Percentiles rank a stretch among this genome's conserved stretches.
phyloP scores from a whole-genome alignment of 371 early-diverging fungal genomes.

The Lichtheimia ramosa region DNA sequence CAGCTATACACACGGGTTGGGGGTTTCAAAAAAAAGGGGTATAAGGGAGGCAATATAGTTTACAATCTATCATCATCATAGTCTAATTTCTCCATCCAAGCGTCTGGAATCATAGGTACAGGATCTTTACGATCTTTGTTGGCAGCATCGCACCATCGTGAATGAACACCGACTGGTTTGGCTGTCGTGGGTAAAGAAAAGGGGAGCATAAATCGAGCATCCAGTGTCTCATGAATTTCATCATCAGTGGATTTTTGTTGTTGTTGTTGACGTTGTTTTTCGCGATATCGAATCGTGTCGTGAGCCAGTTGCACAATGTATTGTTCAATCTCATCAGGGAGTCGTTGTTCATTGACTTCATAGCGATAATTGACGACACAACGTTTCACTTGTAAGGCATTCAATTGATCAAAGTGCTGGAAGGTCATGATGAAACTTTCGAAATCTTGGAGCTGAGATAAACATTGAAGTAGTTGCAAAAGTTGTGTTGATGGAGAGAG shows the following conservation, averaged over 20 bases:
- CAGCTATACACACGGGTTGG: too few species aligned
- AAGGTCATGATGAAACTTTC: slow-evolving; percentile 69
- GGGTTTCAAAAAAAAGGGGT: not conserved
- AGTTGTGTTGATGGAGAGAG: slow-evolving; percentile 71
- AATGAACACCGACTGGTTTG: slow-evolving; percentile 18
- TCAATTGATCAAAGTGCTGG: slow-evolving; percentile 61
- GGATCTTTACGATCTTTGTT: slow-evolving; percentile 21
- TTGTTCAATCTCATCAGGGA: slow-evolving; percentile 69
- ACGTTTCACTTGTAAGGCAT: slow-evolving; percentile 68
- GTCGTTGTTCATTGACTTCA: slow-evolving; percentile 74
- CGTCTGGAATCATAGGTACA: slow-evolving; percentile 43
- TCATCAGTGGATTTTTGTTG: slow-evolving; percentile 13
- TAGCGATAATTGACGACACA: slow-evolving; percentile 77
- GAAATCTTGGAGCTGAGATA: slow-evolving; percentile 66
- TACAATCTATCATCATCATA: not conserved
- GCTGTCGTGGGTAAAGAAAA: slow-evolving; percentile 49
- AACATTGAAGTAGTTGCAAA: slow-evolving; percentile 79
- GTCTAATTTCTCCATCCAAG: slow-evolving; percentile 9
- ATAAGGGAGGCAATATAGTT: slow-evolving; percentile 6
- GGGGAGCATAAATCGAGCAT: slow-evolving; percentile 45
- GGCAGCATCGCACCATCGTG: slow-evolving; percentile 19
- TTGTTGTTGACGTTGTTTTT: slow-evolving; percentile 31
- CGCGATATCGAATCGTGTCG: slow-evolving; percentile 52
- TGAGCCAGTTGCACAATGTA: slow-evolving; percentile 69
- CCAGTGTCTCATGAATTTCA: slow-evolving; percentile 44